phyloP scores from a whole-genome alignment of 768 basidiomycete genomes.

The Rhodotorula babjevae region DNA sequence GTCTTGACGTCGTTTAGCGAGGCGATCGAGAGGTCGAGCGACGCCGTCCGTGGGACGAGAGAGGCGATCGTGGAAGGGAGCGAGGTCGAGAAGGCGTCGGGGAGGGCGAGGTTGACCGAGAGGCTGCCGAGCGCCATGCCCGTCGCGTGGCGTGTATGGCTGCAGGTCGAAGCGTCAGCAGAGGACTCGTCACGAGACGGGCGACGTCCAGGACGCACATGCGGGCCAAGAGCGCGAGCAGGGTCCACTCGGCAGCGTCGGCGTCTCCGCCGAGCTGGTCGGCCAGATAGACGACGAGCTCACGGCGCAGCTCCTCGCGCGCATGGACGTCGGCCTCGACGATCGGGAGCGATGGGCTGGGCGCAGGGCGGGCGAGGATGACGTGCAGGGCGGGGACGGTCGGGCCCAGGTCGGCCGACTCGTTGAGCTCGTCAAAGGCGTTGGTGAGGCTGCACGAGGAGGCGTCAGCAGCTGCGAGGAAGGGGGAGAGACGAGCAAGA shows the following conservation, averaged over 20 bases:
- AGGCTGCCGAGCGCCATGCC: conserved; percentile 42
- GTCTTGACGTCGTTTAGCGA: conserved; percentile 38
- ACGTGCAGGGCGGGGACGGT: conserved; percentile 36
- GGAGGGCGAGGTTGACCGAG: conserved; percentile 41
- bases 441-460: conserved; percentile 1
- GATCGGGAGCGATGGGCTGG: not conserved
- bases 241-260: conserved; percentile 43
- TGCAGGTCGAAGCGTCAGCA: not conserved
- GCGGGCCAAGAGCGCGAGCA: conserved; percentile 39
- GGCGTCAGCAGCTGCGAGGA: not conserved
- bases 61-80: not conserved
- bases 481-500: not conserved
- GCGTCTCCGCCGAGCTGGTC: conserved; percentile 38
- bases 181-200: not conserved
- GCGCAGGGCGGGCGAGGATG: conserved; percentile 8
- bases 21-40: conserved; percentile 39
- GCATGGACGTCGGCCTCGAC: not conserved
- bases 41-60: conserved; percentile 35
- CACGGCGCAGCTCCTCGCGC: not conserved
- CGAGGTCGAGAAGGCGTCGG: conserved; percentile 8
- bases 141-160: conserved; percentile 39
- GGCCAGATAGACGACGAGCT: conserved; percentile 38
- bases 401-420: not conserved
- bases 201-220: conserved; percentile 17
- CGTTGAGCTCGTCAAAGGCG: conserved; percentile 25